These are phyloP conservation scores for Euphorbia celastroides DNA, from an alignment of 441 rosid genomes.

Conservation along the genomic window DNA sequence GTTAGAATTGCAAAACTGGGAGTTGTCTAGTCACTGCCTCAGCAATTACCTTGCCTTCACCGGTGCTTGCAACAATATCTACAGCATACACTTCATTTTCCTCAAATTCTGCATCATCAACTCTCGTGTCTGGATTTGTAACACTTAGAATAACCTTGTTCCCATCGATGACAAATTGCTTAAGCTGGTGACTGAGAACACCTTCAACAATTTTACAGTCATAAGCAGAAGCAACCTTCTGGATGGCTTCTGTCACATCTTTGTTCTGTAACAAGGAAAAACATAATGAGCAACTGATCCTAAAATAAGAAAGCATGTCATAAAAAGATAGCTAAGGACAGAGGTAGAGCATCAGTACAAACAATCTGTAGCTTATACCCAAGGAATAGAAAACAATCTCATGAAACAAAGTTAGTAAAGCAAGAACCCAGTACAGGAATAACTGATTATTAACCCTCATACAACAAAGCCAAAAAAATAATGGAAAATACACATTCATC, in stretches of 20 bases:
- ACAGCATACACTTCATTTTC: constrained; percentile 88
- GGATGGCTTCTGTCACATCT: constrained; percentile 86
- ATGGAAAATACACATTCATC: background rate
- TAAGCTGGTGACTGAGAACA: constrained; percentile 91
- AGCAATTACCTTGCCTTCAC: constrained; percentile 78
- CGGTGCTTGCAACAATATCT: constrained; percentile 89
- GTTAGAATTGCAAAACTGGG: background rate
- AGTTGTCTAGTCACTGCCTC: background rate
- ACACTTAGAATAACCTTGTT: constrained; percentile 67
- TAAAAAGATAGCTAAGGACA: background rate
- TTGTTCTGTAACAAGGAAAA: constrained; percentile 58
- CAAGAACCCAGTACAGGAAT: background rate
- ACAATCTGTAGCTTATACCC: background rate
- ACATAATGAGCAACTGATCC: background rate
- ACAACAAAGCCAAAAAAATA: background rate
- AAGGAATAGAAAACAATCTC: background rate
- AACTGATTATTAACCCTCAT: background rate
- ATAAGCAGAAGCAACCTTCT: constrained; percentile 90
- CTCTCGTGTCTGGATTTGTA: constrained; percentile 73
- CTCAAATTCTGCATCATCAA: constrained; percentile 87
- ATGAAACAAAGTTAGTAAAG: background rate
- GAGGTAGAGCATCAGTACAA: background rate
- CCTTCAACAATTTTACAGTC: constrained; percentile 98
- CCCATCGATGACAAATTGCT: constrained; percentile 85
- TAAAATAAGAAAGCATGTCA: background rate